These are phyloP conservation scores for Tricholoma matsutake DNA, from an alignment of 768 basidiomycete genomes.

Conservation along the genomic window DNA sequence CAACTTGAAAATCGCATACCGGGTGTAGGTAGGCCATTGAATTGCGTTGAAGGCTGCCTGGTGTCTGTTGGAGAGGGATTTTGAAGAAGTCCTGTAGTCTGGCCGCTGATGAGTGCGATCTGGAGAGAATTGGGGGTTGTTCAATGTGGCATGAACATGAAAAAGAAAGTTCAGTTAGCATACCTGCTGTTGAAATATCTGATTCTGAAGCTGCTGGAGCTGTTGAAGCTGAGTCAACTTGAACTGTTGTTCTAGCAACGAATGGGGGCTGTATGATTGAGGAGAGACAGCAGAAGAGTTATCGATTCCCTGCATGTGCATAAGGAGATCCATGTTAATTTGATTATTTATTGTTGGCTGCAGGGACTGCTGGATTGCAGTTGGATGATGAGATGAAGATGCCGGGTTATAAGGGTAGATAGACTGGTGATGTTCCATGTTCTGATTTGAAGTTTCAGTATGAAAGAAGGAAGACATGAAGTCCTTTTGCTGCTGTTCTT, in stretches of 20 bases:
- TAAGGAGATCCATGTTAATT: slow-evolving; percentile 49
- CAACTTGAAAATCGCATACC: slow-evolving; percentile 35
- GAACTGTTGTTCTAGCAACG: slow-evolving; percentile 72
- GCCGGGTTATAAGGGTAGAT: background rate
- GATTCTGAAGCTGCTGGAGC: slow-evolving; percentile 74
- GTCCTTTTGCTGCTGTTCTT: slow-evolving; percentile 4
- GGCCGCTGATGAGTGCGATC: slow-evolving; percentile 33
- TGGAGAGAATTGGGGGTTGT: slow-evolving; percentile 21
- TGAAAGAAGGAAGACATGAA: background rate
- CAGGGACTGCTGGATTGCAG: slow-evolving; percentile 10
- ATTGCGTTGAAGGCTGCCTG: slow-evolving; percentile 25
- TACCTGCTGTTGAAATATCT: slow-evolving; percentile 90
- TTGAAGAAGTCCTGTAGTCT: background rate
- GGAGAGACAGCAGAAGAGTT: slow-evolving; percentile 20
- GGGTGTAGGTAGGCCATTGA: slow-evolving; percentile 64
- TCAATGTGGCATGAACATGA: too few relatives aligned
- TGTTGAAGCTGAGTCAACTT: slow-evolving; percentile 69
- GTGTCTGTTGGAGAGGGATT: slow-evolving; percentile 29
- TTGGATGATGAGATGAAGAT: background rate
- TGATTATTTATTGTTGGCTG: slow-evolving; percentile 21
- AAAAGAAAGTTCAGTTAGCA: too few relatives aligned
- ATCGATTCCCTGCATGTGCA: slow-evolving; percentile 47
- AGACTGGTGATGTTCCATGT: background rate
- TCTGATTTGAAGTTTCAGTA: background rate
- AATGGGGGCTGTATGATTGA: slow-evolving; percentile 37